Evolutionary conservation across 1,284 basidiomycete genomes (phyloP).

Genomic region (Malassezia dermatis): DNA sequence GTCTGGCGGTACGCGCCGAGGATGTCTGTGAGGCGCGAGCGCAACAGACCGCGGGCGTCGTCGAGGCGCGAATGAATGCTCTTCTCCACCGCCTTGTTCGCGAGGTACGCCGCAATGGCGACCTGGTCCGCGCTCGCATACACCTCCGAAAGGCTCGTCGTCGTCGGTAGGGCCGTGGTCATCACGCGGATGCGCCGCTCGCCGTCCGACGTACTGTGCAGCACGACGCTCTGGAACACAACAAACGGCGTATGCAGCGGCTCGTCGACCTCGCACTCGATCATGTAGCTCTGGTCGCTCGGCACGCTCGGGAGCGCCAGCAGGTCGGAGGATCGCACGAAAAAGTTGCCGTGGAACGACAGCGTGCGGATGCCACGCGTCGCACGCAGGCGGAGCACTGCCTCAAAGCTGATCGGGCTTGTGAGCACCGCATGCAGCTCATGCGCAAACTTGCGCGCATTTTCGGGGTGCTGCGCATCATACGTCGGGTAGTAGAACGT

Average conservation of each 20-base stretch:
- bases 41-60: slow-evolving; percentile 80
- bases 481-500: slow-evolving; percentile 98
- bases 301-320: slow-evolving; percentile 93
- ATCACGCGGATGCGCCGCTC: slow-evolving; percentile 93
- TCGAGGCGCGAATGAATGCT: slow-evolving; percentile 75
- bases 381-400: slow-evolving; percentile 92
- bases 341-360: slow-evolving; percentile 99
- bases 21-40: slow-evolving; percentile 82
- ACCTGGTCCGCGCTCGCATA: slow-evolving; percentile 91
- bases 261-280: slow-evolving; percentile 95
- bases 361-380: slow-evolving; percentile 75
- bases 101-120: slow-evolving; percentile 75
- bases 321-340: slow-evolving; percentile 92
- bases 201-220: slow-evolving; percentile 92
- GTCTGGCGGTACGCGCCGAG: slow-evolving; percentile 86
- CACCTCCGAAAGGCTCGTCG: slow-evolving; percentile 80
- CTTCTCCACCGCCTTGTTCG: slow-evolving; percentile 94
- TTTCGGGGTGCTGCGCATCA: slow-evolving; percentile 84
- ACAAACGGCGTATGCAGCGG: slow-evolving; percentile 83
- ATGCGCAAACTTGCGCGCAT: slow-evolving; percentile 93
- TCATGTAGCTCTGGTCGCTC: slow-evolving; percentile 89
- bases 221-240: slow-evolving; percentile 86
- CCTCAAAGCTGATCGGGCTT: slow-evolving; percentile 90
- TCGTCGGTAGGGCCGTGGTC: slow-evolving; percentile 84
- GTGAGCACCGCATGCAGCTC: slow-evolving; percentile 89